Evolutionary conservation across 73 alveolate species (phyloP).

Genomic region (Durusdinium trenchii): DNA sequence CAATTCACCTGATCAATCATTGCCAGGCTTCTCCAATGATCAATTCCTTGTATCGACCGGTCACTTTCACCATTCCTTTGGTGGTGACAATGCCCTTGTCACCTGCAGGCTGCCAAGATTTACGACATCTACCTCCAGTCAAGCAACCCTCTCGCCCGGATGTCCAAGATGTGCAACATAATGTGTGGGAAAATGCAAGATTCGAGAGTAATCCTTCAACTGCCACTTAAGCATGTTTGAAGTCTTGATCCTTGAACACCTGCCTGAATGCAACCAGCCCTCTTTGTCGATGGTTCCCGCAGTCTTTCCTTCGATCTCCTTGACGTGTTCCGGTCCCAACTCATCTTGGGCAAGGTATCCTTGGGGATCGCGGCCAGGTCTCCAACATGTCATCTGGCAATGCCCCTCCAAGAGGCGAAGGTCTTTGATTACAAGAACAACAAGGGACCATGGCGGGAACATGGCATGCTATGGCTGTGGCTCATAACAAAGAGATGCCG

Average conservation of each 20-base stretch:
- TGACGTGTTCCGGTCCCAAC: conserved; percentile 41
- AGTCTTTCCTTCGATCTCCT: conserved; percentile 91
- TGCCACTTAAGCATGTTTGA: too few relatives aligned
- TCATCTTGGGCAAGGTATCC: conserved; percentile 74
- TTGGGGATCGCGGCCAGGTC: too few relatives aligned
- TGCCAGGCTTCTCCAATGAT: conserved; percentile 97
- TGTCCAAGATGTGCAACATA: too few relatives aligned
- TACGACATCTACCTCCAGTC: too few relatives aligned
- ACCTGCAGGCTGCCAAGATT: conserved; percentile 97
- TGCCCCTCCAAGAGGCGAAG: background rate
- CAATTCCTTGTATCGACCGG: conserved; percentile 97
- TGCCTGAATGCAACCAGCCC: conserved; percentile 96
- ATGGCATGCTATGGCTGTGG: too few relatives aligned
- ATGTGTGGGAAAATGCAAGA: too few relatives aligned
- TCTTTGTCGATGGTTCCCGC: conserved; percentile 96
- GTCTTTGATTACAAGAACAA: too few relatives aligned
- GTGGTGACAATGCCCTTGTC: conserved; percentile 96
- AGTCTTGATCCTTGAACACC: too few relatives aligned
- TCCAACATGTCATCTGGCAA: conserved; percentile 25
- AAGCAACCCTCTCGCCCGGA: too few relatives aligned
- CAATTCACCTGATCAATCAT: background rate
- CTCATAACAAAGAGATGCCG: too few relatives aligned
- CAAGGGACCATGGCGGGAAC: too few relatives aligned
- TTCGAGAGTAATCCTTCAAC: too few relatives aligned
- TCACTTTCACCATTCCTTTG: conserved; percentile 96